Percentiles rank a stretch among this genome's conserved stretches.
These are phyloP conservation scores for Paecilomyces sp. DNA, from an alignment of 2,329 filamentous ascomycete species.

Conservation along the genomic window DNA sequence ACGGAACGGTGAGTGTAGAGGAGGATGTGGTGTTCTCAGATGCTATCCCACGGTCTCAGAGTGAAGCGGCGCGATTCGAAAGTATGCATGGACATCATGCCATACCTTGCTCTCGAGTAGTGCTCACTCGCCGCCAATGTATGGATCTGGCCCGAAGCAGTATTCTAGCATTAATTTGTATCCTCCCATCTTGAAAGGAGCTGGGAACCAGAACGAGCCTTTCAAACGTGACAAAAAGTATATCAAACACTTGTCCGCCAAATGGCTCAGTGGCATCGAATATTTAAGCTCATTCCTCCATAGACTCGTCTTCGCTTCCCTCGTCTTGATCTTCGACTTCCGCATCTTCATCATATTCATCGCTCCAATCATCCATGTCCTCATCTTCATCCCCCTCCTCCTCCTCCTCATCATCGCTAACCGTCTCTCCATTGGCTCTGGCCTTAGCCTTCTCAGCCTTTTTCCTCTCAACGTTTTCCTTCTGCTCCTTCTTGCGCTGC, in stretches of 20 bases:
- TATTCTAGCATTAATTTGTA: neutral
- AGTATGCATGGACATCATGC: neutral
- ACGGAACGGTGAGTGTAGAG: neutral
- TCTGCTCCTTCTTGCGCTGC: constrained; percentile 71
- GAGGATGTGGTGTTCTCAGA: neutral
- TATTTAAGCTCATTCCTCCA: constrained; percentile 29
- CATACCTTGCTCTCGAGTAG: neutral
- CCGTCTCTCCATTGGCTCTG: constrained; percentile 32
- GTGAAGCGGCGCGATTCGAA: neutral
- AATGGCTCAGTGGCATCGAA: neutral
- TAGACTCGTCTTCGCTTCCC: constrained; percentile 29
- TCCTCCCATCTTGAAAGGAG: neutral
- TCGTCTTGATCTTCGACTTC: constrained; percentile 39
- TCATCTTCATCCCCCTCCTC: constrained; percentile 45
- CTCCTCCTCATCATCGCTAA: constrained; percentile 40
- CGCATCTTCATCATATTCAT: constrained; percentile 42
- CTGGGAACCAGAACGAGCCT: neutral
- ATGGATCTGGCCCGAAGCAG: neutral
- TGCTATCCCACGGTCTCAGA: neutral
- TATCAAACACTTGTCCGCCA: constrained; percentile 10
- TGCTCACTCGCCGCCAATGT: neutral
- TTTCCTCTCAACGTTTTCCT: constrained; percentile 85
- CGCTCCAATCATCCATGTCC: constrained; percentile 47
- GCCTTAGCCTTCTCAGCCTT: constrained; percentile 54
- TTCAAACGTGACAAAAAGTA: constrained; percentile 10